Base-by-base conservation (phyloP, 352 stramenopile genomes). In the Pythium biforme region DNA sequence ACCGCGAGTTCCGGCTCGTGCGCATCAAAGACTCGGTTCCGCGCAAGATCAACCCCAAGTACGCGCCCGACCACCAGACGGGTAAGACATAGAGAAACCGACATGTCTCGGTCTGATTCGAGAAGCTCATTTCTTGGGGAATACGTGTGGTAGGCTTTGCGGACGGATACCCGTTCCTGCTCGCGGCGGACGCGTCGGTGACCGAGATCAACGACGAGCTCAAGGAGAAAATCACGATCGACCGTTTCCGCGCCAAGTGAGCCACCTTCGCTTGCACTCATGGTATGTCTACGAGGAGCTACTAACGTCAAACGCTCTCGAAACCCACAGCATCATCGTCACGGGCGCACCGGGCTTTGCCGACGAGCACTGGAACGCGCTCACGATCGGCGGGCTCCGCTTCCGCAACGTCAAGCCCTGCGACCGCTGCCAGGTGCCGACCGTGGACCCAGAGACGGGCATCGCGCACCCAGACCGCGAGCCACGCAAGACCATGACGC, bases 241-340 rank as follows among this genome's bases (percentile, higher is more conserved):
- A 89, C 27, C 83, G 84, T 6, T 96, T 96, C 61, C 86, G 88
- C 8, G 77, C 88, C 25, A 96, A 96, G 84, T 88, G 25, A 40
- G 22, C 23, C 20, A 27, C 8, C 43, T 26, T 6, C 5, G 64
- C 25, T 57, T 79, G 43, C 43, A n/a, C 20, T 29, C 17, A 5
- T 60, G 20, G 23, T 14, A 14, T 50, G n/a, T 9, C 14, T 39
- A 25, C 6, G 15, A 26, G 19, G 9, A 41, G 19, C 27, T 29
- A 40, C 22, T 49, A 2, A 26, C 37, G 52, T n/a, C n/a, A n/a
- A 11, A 10, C 41, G 25, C 25, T 22, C n/a, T 20, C 19, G 1
- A 40, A 39, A 17, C 9, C 15, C 22, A 26, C 20, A 92, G 84
- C 54, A 92, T 96, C 55, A 76, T 96, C 22, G 39, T 96, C n/a